These are phyloP conservation scores for Neurospora sp. DNA, from an alignment of 495 filamentous ascomycete genomes.

Conservation along the genomic window DNA sequence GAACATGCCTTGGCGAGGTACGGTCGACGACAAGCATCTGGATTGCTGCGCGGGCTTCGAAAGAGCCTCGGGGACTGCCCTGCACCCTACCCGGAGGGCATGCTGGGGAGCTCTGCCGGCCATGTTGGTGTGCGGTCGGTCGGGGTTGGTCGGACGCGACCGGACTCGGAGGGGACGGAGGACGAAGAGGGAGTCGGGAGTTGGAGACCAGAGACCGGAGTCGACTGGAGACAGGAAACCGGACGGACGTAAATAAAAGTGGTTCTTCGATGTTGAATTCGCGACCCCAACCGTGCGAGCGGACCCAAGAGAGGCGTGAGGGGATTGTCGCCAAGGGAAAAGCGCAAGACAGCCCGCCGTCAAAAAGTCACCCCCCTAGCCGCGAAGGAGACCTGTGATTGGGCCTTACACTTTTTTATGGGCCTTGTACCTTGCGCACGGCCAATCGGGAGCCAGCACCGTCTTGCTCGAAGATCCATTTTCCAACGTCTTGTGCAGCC, in stretches of 20 bases:
- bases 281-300: background rate
- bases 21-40: constrained; percentile 16
- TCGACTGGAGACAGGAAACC: background rate
- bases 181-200: background rate
- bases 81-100: constrained; percentile 14
- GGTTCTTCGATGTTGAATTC: background rate
- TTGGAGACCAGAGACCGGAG: background rate
- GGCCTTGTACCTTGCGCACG: background rate
- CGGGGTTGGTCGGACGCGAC: background rate
- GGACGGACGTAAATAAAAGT: constrained; percentile 5
- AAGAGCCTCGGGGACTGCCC: constrained; percentile 6
- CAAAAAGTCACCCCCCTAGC: background rate
- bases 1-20: constrained; percentile 12
- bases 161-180: background rate
- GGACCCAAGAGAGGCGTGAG: background rate
- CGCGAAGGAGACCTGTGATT: background rate
- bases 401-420: background rate
- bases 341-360: background rate
- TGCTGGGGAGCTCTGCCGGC: constrained; percentile 4
- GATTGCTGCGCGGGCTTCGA: background rate
- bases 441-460: background rate
- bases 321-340: background rate
- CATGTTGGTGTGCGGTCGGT: constrained; percentile 9
- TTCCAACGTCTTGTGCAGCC: background rate
- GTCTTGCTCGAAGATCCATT: background rate